These are phyloP conservation scores for Solanum pennellii DNA, from an alignment of 257 asterid species.

Conservation along the genomic window DNA sequence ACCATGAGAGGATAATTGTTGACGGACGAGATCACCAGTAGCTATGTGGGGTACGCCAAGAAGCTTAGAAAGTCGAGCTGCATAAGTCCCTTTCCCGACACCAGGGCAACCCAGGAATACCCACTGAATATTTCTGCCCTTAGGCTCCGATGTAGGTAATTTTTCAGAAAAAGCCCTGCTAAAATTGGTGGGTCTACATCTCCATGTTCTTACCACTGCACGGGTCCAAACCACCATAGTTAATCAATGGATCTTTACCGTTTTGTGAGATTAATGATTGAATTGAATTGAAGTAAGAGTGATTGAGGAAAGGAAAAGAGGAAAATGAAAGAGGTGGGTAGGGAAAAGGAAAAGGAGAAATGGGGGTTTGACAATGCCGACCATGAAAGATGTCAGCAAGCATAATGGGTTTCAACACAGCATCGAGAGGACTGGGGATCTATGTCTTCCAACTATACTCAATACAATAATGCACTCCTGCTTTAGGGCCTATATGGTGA, in stretches of 20 bases:
- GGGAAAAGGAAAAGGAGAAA: background rate
- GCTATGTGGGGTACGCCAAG: conserved; percentile 89
- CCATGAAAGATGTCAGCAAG: background rate
- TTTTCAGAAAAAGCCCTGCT: conserved; percentile 28
- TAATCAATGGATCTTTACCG: background rate
- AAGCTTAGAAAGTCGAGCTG: conserved; percentile 62
- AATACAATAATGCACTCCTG: too few relatives aligned
- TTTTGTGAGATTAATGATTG: background rate
- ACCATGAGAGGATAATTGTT: conserved; percentile 54
- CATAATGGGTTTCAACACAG: background rate
- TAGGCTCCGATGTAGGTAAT: background rate
- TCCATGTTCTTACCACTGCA: conserved; percentile 23
- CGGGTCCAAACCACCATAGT: conserved; percentile 71
- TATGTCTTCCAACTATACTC: background rate
- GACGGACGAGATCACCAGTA: conserved; percentile 97
- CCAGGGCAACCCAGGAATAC: conserved; percentile 96
- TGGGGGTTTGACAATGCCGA: background rate
- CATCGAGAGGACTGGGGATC: background rate
- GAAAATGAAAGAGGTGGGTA: conserved; percentile 1
- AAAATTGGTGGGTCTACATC: conserved; percentile 10
- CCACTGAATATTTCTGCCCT: conserved; percentile 79
- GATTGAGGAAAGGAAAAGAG: background rate
- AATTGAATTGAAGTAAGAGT: background rate
- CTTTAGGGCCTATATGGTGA: too few relatives aligned
- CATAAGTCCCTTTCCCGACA: conserved; percentile 95